Base-by-base conservation (phyloP, 805 yeast species). In the Lachancea fermentati region DNA sequence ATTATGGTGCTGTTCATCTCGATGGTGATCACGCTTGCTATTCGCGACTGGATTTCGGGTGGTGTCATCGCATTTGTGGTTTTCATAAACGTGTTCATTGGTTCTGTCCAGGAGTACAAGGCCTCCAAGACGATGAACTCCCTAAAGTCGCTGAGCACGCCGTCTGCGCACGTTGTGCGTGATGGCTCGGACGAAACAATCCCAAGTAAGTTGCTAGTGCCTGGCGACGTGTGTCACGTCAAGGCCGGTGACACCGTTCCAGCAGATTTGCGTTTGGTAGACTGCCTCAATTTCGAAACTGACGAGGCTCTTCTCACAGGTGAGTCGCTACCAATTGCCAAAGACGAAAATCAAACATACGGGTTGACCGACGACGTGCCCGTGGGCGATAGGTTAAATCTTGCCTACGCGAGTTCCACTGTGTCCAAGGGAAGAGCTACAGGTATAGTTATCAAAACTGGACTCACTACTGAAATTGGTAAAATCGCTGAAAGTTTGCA, bases 241-340 rank as follows among this genome's bases (percentile, higher is more conserved):
- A 67, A 81, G 36, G 93, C 88, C 35, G 99, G 99, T 50, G 99
- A 93, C 65, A 75, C 96, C 43, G 78, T 93, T 35, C 98, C 99
- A 1, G 98, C 98, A 0, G 99, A 93, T 63, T 67, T 93, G 26
- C 75, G 98, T 51, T 66, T 93, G 39, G 71, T 79, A 4, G 79
- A 78, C 40, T 76, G 91, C 5, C 83, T 78, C 30, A 91, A 88
- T 55, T 72, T 93, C 48, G 72, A 82, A 37, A 80, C 94, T 39
- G 97, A 93, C 65, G 97, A 93, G 66, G 81, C 94, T 58, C 82
- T 88, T 55, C 73, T 93, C 49, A 93, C 98, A 0, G 98, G 98
- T 43, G 98, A 93, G 66, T 86, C 89, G 24, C 71, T 80, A 22
- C 96, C 97, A 0, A 93, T 87, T 2, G 70, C 71, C 44, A 93